Conservation (phyloP, 2,329 filamentous ascomycete genomes). For the Clathrospora elynae region DNA sequence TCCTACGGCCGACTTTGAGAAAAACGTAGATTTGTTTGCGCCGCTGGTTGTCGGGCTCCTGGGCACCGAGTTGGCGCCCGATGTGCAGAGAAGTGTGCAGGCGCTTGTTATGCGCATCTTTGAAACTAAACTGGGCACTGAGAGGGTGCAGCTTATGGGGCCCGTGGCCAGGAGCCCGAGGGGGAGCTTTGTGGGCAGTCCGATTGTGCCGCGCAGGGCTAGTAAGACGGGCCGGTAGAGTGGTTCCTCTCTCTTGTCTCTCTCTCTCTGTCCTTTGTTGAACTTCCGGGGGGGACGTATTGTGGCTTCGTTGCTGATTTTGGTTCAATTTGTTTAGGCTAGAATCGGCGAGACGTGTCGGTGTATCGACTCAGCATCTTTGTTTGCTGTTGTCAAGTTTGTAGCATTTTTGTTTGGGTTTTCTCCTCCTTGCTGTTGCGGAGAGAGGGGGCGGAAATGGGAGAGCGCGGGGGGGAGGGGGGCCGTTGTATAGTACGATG, state of each 20-base stretch:
- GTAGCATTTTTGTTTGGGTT: no score
- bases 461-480: no score
- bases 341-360: not conserved
- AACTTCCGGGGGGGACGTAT: not conserved
- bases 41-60: slow-evolving; percentile 83
- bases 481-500: no score
- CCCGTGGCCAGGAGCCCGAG: slow-evolving; percentile 26
- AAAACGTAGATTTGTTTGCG: slow-evolving; percentile 82
- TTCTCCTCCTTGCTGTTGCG: not conserved
- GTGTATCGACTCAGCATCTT: slow-evolving; percentile 1
- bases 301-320: not conserved
- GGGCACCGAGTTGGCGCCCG: slow-evolving; percentile 76
- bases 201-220: slow-evolving; percentile 17
- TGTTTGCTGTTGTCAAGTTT: slow-evolving; percentile 3
- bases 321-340: not conserved
- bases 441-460: no score
- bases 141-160: slow-evolving; percentile 34
- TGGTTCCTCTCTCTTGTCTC: not conserved
- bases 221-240: slow-evolving; percentile 17
- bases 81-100: slow-evolving; percentile 79
- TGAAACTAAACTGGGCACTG: slow-evolving; percentile 55
- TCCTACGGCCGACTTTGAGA: slow-evolving; percentile 76
- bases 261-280: not conserved
- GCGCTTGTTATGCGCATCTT: slow-evolving; percentile 80
- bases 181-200: slow-evolving; percentile 30